A percentile compares a stretch with the other conserved stretches of the same genome.
These are phyloP conservation scores for Aureobasidium leucospermi DNA, from an alignment of 2,329 filamentous ascomycete genomes.

Conservation along the genomic window DNA sequence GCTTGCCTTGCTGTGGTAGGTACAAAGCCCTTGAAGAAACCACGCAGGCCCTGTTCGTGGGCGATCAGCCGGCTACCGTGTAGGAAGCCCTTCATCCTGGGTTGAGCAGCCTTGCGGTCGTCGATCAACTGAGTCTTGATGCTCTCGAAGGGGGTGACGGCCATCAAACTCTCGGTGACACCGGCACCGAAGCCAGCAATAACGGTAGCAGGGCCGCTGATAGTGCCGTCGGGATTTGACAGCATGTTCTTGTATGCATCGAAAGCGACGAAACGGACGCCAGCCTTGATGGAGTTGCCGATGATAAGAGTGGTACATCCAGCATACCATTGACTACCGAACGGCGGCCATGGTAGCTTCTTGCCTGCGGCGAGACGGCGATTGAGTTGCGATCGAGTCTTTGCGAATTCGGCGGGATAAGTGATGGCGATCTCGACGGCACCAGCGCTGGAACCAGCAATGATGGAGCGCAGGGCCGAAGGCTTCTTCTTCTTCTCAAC, in stretches of 20 bases:
- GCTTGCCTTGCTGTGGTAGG: constrained; percentile 92
- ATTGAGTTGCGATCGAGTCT: constrained; percentile 92
- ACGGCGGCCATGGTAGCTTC: constrained; percentile 91
- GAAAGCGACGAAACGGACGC: constrained; percentile 92
- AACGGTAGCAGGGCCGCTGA: constrained; percentile 84
- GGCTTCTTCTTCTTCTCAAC: constrained; percentile 45
- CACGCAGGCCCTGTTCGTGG: constrained; percentile 76
- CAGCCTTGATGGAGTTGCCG: constrained; percentile 93
- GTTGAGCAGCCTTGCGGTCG: constrained; percentile 78
- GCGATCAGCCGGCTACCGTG: constrained; percentile 83
- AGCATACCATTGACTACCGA: constrained; percentile 92
- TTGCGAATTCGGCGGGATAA: constrained; percentile 93
- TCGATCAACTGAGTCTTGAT: constrained; percentile 99
- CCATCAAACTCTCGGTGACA: constrained; percentile 84
- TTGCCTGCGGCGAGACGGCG: constrained; percentile 68
- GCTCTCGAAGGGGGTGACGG: constrained; percentile 93
- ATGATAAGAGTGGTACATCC: constrained; percentile 96
- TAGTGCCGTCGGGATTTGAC: constrained; percentile 74
- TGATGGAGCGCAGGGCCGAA: constrained; percentile 77
- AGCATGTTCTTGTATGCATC: constrained; percentile 86
- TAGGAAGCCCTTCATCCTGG: constrained; percentile 84
- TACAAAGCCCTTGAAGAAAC: constrained; percentile 95
- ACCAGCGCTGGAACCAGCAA: constrained; percentile 88
- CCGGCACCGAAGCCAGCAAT: constrained; percentile 91
- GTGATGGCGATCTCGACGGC: constrained; percentile 94